Base-by-base conservation (phyloP, 2,329 filamentous ascomycete species). In the Diplodia corticola region DNA sequence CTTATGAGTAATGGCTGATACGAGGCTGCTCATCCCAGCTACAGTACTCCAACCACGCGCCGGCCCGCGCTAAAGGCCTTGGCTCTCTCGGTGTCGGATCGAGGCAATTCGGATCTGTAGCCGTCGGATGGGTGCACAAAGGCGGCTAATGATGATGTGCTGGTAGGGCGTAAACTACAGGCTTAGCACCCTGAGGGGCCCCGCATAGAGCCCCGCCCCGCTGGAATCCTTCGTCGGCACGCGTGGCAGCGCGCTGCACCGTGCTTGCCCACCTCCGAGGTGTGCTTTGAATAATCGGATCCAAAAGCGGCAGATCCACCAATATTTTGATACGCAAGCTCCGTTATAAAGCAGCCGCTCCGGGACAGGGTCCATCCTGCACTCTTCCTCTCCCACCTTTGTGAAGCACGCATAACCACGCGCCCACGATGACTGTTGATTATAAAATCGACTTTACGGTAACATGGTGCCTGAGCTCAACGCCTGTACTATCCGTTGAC, bases 371-470 rank as follows among this genome's bases (percentile, higher is more conserved):
- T 4, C 15, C 17, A 9, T 35, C 22, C 37, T 24, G 12, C 22
- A 13, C 22, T 13, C 28, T 1, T 12, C 13, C 22, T 40, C 35
- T 17, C 28, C 30, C 12, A 17, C 24, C 13, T 1, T 28, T 4
- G 4, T 24, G 1, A 5, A 20, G 37, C 54, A 4, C 54, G 20
- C 17, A 12, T 22, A 33, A 15, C 4, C 9, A 6, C 10, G 5
- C 9, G 26, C 26, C 44, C 57, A 61, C 3, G 12, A 61, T 61
- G 57, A 26, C n/a, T 44, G 40, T 49, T 33, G 57, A 61, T 33
- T 63, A 63, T 48, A 63, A 63, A 33, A 12, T 63, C 5, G 60
- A 53, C 28, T 63, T 63, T 48, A 63, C 60, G 33, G 60, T 63
- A 63, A 12, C 3, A 17, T 2, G 20, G 3, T 4, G 10, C 30